Evolutionary conservation across 495 filamentous ascomycete species (phyloP).

Genomic region (Delitschia confertaspora): DNA sequence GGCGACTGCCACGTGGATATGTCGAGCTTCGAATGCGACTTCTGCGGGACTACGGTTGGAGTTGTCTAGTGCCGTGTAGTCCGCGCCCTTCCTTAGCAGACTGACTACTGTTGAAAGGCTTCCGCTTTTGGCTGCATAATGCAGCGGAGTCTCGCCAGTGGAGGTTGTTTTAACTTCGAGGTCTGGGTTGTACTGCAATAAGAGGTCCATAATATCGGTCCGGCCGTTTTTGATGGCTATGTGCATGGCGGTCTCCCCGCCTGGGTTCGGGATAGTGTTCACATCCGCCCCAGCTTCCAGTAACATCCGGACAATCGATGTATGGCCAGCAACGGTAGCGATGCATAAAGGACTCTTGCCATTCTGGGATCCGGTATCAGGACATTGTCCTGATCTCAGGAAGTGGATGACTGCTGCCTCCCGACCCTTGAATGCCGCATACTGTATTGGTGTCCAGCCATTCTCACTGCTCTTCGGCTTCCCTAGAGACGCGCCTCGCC

Average conservation of each 20-base stretch:
- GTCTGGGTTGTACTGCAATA: slow-evolving; percentile 12
- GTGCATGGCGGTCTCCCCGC: slow-evolving; percentile 19
- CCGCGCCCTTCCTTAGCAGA: slow-evolving; percentile 11
- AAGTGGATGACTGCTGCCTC: slow-evolving; percentile 20
- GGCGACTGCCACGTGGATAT: slow-evolving; percentile 21
- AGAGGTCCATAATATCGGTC: slow-evolving; percentile 11
- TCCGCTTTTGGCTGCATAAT: slow-evolving; percentile 3
- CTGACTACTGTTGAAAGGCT: slow-evolving; percentile 12
- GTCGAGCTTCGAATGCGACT: slow-evolving; percentile 8
- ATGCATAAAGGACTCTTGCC: slow-evolving; percentile 9
- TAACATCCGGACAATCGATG: slow-evolving; percentile 7
- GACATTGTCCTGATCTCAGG: slow-evolving; percentile 13
- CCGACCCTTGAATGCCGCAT: slow-evolving; percentile 13
- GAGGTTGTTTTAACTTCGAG: slow-evolving; percentile 5
- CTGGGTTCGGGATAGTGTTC: slow-evolving; percentile 5
- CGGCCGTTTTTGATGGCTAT: slow-evolving; percentile 14
- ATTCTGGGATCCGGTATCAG: slow-evolving; percentile 5
- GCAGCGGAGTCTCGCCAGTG: slow-evolving; percentile 15
- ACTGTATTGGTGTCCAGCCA: slow-evolving; percentile 17
- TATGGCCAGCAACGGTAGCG: slow-evolving; percentile 11
- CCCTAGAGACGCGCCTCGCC: background rate
- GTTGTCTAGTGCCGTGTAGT: slow-evolving; percentile 4
- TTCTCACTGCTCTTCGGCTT: slow-evolving; percentile 2
- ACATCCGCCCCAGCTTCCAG: slow-evolving; percentile 12
- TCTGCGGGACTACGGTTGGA: slow-evolving; percentile 14